phyloP scores from a whole-genome alignment of 257 asterid genomes.

The Verbena officinalis region DNA sequence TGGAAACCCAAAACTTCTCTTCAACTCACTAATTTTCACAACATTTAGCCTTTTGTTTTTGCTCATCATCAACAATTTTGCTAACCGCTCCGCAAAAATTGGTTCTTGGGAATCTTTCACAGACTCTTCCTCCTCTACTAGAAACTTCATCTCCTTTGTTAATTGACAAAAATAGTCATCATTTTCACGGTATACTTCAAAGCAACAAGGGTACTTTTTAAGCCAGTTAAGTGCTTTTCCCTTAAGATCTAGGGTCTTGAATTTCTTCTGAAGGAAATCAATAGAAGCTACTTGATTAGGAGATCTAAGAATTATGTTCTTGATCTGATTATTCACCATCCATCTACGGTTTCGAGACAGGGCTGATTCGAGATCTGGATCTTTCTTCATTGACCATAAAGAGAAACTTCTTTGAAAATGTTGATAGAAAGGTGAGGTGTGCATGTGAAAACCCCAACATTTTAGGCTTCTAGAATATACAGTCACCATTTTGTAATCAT shows the following conservation, averaged over 20 bases:
- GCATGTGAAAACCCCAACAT: constrained; percentile 27
- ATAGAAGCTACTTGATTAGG: constrained; percentile 65
- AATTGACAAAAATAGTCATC: constrained; percentile 65
- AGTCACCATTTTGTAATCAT: constrained; percentile 34
- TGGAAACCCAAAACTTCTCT: constrained; percentile 79
- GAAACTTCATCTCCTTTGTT: constrained; percentile 66
- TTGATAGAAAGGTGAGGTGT: constrained; percentile 21
- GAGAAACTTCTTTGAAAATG: constrained; percentile 45
- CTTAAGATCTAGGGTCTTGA: constrained; percentile 81
- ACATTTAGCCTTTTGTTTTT: constrained; percentile 68
- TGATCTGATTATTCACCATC: constrained; percentile 90
- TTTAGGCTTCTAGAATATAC: constrained; percentile 25
- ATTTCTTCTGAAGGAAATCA: constrained; percentile 73
- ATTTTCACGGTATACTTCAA: constrained; percentile 59
- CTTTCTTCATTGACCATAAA: constrained; percentile 97
- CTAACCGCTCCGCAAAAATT: constrained; percentile 63
- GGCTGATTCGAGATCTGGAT: constrained; percentile 84
- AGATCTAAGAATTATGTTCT: constrained; percentile 69
- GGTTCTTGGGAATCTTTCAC: constrained; percentile 71
- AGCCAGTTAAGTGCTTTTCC: constrained; percentile 90
- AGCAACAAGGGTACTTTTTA: constrained; percentile 91
- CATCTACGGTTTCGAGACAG: constrained; percentile 80
- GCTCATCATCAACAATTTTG: constrained; percentile 89
- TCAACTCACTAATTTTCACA: constrained; percentile 63
- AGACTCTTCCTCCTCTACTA: constrained; percentile 85